phyloP scores from a whole-genome alignment of 495 filamentous ascomycete species.

The Tuber microsphaerosporum region DNA sequence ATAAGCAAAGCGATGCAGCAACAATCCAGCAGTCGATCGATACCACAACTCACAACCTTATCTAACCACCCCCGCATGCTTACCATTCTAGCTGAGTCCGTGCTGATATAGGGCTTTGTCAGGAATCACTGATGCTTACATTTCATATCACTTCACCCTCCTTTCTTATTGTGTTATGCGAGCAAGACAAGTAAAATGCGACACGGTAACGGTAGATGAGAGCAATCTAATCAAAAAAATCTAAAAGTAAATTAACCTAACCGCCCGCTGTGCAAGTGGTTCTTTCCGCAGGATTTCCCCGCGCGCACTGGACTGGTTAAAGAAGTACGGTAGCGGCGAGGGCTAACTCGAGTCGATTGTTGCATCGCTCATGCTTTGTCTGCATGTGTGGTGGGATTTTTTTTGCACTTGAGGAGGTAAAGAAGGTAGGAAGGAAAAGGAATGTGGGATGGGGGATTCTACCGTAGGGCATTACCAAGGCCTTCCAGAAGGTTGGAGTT shows the following conservation, averaged over 20 bases:
- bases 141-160: background rate
- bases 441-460: background rate
- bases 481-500: slow-evolving; percentile 1
- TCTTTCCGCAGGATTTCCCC: background rate
- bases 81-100: background rate
- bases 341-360: background rate
- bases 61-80: background rate
- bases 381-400: too few relatives aligned
- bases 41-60: background rate
- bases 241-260: background rate
- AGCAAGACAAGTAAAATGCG: background rate
- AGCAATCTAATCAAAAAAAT: background rate
- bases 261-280: background rate
- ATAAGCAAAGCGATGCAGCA: background rate
- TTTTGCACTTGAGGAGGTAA: background rate
- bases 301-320: background rate
- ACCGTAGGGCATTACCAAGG: background rate
- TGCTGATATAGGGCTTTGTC: background rate
- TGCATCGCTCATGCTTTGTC: background rate
- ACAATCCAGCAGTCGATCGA: background rate
- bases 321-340: too few relatives aligned
- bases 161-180: background rate
- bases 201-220: background rate
- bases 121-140: background rate
- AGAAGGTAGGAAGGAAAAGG: background rate